phyloP scores from a whole-genome alignment of 768 basidiomycete genomes.

The Gymnopilus dilepis region DNA sequence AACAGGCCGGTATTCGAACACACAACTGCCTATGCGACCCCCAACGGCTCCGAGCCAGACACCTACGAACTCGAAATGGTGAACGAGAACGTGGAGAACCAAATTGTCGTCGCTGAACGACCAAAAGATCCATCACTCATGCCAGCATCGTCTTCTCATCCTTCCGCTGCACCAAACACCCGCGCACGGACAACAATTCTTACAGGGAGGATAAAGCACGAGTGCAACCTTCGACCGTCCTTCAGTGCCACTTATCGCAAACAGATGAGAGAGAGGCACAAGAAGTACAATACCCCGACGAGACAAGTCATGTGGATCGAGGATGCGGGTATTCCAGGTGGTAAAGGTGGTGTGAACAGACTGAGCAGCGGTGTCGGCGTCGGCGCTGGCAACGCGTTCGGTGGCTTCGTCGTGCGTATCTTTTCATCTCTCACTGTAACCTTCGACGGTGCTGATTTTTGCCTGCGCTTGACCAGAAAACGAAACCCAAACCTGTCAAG shows the following conservation, averaged over 20 bases:
- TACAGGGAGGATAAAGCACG: conserved; percentile 82
- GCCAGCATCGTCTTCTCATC: conserved; percentile 37
- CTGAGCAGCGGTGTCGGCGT: conserved; percentile 77
- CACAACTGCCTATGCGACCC: conserved; percentile 33
- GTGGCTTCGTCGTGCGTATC: conserved; percentile 65
- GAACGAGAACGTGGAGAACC: conserved; percentile 83
- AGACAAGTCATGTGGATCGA: conserved; percentile 78
- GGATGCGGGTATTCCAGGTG: conserved; percentile 69
- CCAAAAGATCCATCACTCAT: conserved; percentile 63
- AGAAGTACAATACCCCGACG: conserved; percentile 67
- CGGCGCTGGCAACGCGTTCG: conserved; percentile 62
- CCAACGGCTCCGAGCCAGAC: conserved; percentile 53
- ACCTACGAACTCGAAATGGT: conserved; percentile 91
- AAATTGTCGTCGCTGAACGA: conserved; percentile 83
- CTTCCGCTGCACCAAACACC: conserved; percentile 49
- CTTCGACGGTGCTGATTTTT: not conserved
- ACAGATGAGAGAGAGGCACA: conserved; percentile 72
- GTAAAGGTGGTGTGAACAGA: conserved; percentile 75
- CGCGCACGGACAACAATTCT: conserved; percentile 79
- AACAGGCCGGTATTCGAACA: conserved; percentile 45
- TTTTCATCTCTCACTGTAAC: conserved; percentile 8
- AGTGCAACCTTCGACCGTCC: conserved; percentile 73
- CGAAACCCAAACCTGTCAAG: conserved; percentile 69
- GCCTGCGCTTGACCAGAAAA: conserved; percentile 49
- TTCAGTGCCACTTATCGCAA: conserved; percentile 71